phyloP scores from a whole-genome alignment of 805 yeast species.

The Candida insectalens region DNA sequence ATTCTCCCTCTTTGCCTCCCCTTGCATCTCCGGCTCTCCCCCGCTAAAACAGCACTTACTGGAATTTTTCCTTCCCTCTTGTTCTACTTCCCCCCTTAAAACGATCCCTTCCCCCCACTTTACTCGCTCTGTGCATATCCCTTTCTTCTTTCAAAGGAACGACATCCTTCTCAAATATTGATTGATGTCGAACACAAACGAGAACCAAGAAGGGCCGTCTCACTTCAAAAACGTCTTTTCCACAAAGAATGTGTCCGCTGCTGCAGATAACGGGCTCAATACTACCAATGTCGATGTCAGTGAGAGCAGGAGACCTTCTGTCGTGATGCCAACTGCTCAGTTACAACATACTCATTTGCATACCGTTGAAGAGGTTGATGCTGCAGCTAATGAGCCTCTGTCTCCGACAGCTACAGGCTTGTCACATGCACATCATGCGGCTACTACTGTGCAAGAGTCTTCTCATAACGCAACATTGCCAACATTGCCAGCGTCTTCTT shows the following conservation, averaged over 20 bases:
- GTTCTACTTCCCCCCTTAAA: not conserved
- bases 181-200: constrained; percentile 17
- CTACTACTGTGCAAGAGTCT: no score
- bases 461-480: no score
- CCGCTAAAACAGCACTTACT: no score
- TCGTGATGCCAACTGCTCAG: constrained; percentile 1
- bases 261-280: constrained; percentile 12
- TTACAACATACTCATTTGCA: constrained; percentile 2
- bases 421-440: no score
- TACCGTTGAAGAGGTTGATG: constrained; percentile 3
- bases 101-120: no score
- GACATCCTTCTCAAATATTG: not conserved
- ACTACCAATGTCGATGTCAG: constrained; percentile 6
- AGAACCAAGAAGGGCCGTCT: constrained; percentile 26
- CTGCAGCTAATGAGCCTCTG: not conserved
- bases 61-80: not conserved
- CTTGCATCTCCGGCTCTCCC: no score
- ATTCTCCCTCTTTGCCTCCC: no score
- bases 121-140: not conserved
- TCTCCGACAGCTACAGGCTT: no score
- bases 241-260: constrained; percentile 12
- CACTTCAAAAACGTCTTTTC: constrained; percentile 26
- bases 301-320: constrained; percentile 3
- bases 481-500: no score
- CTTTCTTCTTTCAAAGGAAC: not conserved